These are phyloP conservation scores for Solanum lignicaule DNA, from an alignment of 257 asterid species.

Conservation along the genomic window DNA sequence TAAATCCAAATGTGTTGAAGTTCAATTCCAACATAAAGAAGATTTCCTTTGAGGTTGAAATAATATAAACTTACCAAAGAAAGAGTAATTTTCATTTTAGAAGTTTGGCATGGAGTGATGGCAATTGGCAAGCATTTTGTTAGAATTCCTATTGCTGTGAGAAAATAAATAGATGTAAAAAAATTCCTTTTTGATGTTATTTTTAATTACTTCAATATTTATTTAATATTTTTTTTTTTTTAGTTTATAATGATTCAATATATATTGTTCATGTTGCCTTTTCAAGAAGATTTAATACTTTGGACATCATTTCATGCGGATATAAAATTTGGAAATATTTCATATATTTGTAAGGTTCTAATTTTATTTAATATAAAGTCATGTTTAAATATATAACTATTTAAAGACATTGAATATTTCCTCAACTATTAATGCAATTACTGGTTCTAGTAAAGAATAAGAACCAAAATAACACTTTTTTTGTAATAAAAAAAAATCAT, in stretches of 20 bases:
- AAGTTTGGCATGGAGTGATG: conserved; percentile 16
- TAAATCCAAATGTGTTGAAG: conserved; percentile 1
- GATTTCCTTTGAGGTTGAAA: neutral
- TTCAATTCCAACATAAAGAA: neutral
- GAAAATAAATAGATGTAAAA: neutral
- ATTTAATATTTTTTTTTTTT: neutral
- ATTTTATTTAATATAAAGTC: no score
- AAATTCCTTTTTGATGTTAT: no score
- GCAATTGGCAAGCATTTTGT: conserved; percentile 8
- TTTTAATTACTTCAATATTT: neutral
- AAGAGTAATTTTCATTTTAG: conserved; percentile 6
- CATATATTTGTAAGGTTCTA: no score
- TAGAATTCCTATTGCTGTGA: conserved; percentile 10
- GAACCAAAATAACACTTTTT: neutral
- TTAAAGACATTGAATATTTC: neutral
- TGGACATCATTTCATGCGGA: neutral
- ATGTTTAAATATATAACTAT: neutral
- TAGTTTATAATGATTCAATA: neutral
- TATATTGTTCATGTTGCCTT: neutral
- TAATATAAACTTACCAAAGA: neutral
- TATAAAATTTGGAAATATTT: no score
- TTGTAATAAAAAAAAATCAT: no score
- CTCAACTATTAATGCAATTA: no score
- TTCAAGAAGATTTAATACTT: neutral
- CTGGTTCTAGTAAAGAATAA: neutral